Conservation (phyloP, 2,329 filamentous ascomycete species). For the Pestalotiopsis sp. region DNA sequence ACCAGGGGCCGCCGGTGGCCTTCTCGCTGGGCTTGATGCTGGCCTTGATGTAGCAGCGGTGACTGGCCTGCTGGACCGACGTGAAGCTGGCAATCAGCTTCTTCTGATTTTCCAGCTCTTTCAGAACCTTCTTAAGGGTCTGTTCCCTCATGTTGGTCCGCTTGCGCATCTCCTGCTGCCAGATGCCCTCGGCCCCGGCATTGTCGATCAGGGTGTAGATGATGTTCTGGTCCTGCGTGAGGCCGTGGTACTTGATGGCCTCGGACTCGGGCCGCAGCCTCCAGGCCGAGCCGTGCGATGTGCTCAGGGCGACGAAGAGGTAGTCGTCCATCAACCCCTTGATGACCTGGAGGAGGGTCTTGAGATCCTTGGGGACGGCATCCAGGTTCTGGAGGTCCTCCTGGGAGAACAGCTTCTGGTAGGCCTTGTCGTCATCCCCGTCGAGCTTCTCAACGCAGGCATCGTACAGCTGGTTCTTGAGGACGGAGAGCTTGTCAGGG, state of each 20-base stretch:
- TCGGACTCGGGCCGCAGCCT: constrained; percentile 61
- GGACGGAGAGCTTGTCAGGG: constrained; percentile 34
- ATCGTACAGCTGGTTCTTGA: constrained; percentile 61
- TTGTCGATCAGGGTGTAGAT: constrained; percentile 91
- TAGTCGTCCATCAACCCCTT: constrained; percentile 63
- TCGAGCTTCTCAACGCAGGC: constrained; percentile 49
- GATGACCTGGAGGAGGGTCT: constrained; percentile 56
- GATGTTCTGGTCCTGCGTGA: constrained; percentile 74
- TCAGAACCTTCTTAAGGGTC: constrained; percentile 78
- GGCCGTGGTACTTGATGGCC: constrained; percentile 56
- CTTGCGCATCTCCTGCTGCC: constrained; percentile 83
- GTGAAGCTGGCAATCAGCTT: constrained; percentile 87
- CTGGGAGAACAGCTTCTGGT: constrained; percentile 56
- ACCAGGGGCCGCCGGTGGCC: constrained; percentile 93
- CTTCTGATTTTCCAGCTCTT: constrained; percentile 74
- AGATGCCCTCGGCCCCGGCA: constrained; percentile 82
- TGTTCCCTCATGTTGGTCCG: constrained; percentile 83
- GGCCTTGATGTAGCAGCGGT: constrained; percentile 95
- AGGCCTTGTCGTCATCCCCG: constrained; percentile 45
- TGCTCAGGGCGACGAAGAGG: constrained; percentile 54
- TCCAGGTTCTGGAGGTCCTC: constrained; percentile 59
- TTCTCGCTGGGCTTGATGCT: constrained; percentile 84
- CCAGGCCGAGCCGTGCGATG: constrained; percentile 53
- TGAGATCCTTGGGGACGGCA: constrained; percentile 59
- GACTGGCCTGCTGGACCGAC: constrained; percentile 85